Evolutionary conservation across 345 rosid genomes (phyloP), one percentile per base, ranked within the genome.

Genomic region (Euclidium syriacum): DNA sequence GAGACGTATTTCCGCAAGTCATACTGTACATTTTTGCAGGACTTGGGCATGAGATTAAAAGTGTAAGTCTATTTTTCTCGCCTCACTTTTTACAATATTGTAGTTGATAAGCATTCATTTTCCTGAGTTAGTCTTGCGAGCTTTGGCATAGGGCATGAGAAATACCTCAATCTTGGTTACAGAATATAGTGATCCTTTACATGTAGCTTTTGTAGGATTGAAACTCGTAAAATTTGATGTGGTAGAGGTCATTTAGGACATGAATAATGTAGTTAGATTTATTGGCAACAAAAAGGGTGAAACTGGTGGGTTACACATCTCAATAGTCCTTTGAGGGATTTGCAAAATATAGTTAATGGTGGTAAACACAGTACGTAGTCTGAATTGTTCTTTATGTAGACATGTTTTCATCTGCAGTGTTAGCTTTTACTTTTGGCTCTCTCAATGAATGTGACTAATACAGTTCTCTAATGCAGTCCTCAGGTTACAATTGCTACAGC

Each of bases 401-500:
- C 55, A 29, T 73, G 38, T 49, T 26, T 65, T 66, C n/a, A 43
- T 58, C 1, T 41, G 64, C 57, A 46, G 8, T 52, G 26, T 43
- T 19, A 20, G 52, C 14, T 59, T 40, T 68, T 10, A 26, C 34
- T 44, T 43, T 53, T 69, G 42, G 40, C 46, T 38, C 43, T 35
- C 58, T 43, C 34, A 44, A 0, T 44, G n/a, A 44, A 43, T 54
- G 25, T 1, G 7, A 5, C 72, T 73, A 10, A 72, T 58, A 66
- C 66, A 29, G n/a, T 44, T 66, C 46, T 39, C 23, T 52, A 12
- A 46, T 87, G 81, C 83, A 94, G 99, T 63, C 99, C 99, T 46
- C 99, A 94, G 82, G 83, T 94, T 65, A 94, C 99, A 23, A 94
- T 94, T 63, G 99, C 99, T 33, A 94, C 99, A 27, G 90, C 99